These are phyloP conservation scores for Globisporangium camurandrum DNA, from an alignment of 352 stramenopile genomes.

Conservation along the genomic window DNA sequence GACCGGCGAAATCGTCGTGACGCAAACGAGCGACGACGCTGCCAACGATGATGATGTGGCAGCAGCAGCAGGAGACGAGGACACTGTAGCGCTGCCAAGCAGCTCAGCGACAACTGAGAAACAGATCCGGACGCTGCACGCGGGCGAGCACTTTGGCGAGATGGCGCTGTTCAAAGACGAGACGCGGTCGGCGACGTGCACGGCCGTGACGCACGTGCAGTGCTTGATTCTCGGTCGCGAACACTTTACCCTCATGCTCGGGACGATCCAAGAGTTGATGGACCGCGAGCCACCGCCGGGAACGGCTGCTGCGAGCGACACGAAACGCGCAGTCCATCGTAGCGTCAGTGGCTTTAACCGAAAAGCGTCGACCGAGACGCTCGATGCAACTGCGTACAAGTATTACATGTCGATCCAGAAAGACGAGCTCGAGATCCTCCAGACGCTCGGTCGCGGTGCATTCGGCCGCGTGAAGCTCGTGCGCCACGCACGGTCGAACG, in stretches of 20 bases:
- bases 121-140: constrained; percentile 49
- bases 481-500: constrained; percentile 72
- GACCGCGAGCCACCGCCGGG: constrained; percentile 37
- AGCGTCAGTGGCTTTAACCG: constrained; percentile 12
- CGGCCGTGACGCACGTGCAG: constrained; percentile 67
- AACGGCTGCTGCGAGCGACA: too few relatives aligned
- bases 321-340: constrained; percentile 6
- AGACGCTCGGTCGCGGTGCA: constrained; percentile 92
- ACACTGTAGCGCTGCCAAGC: too few relatives aligned
- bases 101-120: too few relatives aligned
- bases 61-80: too few relatives aligned
- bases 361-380: constrained; percentile 25
- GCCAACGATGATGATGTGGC: too few relatives aligned
- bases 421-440: constrained; percentile 69
- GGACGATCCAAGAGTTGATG: constrained; percentile 83
- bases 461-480: constrained; percentile 96
- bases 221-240: constrained; percentile 84
- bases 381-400: constrained; percentile 46
- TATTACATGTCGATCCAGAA: constrained; percentile 67
- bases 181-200: constrained; percentile 85
- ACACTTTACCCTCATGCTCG: constrained; percentile 86
- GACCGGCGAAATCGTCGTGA: constrained; percentile 61
- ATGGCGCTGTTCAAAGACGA: constrained; percentile 88
- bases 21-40: constrained; percentile 44
- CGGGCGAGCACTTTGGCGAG: constrained; percentile 66